Percentiles rank a stretch among this genome's conserved stretches.
Conservation (phyloP, 73 alveolate genomes). For the Paramecium biaurelia region DNA sequence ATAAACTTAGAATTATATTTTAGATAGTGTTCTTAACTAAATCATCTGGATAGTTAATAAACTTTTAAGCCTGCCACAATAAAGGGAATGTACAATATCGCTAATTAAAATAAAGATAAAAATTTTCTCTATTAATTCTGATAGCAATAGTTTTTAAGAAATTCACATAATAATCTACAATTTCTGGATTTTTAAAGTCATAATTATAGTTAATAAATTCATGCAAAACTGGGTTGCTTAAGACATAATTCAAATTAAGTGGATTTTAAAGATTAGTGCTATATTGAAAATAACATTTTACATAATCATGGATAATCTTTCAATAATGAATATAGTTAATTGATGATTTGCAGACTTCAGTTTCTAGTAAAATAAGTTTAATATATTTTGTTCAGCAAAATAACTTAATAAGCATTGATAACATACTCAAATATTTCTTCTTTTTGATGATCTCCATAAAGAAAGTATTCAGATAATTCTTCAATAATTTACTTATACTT, state of each 20-base stretch:
- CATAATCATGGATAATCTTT: background rate
- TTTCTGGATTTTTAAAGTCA: slow-evolving; percentile 73
- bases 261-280: slow-evolving; percentile 61
- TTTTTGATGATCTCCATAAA: background rate
- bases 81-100: slow-evolving; percentile 65
- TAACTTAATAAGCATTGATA: background rate
- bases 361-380: background rate
- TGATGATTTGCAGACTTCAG: background rate
- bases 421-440: background rate
- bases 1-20: background rate
- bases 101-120: slow-evolving; percentile 59
- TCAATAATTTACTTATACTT: background rate
- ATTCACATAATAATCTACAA: slow-evolving; percentile 70
- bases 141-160: slow-evolving; percentile 68
- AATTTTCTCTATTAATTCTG: slow-evolving; percentile 61
- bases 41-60: slow-evolving; percentile 24
- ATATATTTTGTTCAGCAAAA: background rate
- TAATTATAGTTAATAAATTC: slow-evolving; percentile 62
- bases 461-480: background rate
- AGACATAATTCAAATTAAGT: slow-evolving; percentile 12
- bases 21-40: background rate
- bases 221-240: slow-evolving; percentile 67
- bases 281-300: background rate
- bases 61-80: slow-evolving; percentile 61
- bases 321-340: background rate